Evolutionary conservation across 2,329 filamentous ascomycete genomes (phyloP).

Genomic region (Myrmaecium sp.): DNA sequence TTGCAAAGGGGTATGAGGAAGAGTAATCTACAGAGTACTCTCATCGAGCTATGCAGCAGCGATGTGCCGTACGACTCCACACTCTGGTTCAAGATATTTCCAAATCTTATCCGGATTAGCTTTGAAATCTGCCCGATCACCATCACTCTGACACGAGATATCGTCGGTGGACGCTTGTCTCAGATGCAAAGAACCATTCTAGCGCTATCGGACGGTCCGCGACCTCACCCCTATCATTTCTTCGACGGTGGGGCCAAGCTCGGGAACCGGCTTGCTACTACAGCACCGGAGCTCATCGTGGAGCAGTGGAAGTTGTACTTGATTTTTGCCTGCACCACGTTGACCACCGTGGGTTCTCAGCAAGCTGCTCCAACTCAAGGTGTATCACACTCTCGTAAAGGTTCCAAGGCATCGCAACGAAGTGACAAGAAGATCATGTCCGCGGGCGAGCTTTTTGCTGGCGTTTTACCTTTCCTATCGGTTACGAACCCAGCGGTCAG

Average conservation of each 20-base stretch:
- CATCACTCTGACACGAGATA: slow-evolving; percentile 74
- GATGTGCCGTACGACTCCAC: slow-evolving; percentile 90
- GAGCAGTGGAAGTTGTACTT: slow-evolving; percentile 98
- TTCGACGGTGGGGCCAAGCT: slow-evolving; percentile 45
- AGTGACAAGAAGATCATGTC: slow-evolving; percentile 69
- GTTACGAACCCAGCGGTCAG: slow-evolving; percentile 66
- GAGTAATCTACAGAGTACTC: slow-evolving; percentile 64
- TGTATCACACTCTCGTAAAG: slow-evolving; percentile 64
- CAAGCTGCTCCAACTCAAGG: slow-evolving; percentile 39
- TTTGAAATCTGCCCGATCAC: slow-evolving; percentile 85
- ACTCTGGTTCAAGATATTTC: slow-evolving; percentile 95
- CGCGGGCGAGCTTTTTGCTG: slow-evolving; percentile 76
- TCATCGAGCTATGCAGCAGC: slow-evolving; percentile 89
- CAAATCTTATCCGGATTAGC: slow-evolving; percentile 78
- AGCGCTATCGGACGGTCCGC: slow-evolving; percentile 52
- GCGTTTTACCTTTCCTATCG: slow-evolving; percentile 73
- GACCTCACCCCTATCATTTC: slow-evolving; percentile 33
- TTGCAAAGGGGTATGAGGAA: slow-evolving; percentile 79
- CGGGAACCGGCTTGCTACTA: slow-evolving; percentile 41
- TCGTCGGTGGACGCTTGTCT: slow-evolving; percentile 79
- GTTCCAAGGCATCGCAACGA: slow-evolving; percentile 52
- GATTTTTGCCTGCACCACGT: slow-evolving; percentile 89
- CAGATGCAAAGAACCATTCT: slow-evolving; percentile 84
- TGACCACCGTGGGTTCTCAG: slow-evolving; percentile 62
- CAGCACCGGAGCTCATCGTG: slow-evolving; percentile 71